Conservation (phyloP, 805 yeast genomes). For the Saccharomycopsis olivae region DNA sequence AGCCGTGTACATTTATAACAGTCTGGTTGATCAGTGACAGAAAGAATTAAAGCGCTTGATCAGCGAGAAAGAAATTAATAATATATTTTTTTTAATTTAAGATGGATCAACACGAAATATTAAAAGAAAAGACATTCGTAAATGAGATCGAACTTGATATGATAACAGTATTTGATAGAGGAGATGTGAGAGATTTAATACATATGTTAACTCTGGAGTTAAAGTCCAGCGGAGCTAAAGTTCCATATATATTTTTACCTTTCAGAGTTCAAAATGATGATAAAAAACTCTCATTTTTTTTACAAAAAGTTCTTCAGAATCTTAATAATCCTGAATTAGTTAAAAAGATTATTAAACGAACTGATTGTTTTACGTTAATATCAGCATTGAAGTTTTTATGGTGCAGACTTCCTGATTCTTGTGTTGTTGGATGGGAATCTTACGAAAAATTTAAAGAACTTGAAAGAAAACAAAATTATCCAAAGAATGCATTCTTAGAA, state of each 20-base stretch:
- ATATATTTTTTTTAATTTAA: background rate
- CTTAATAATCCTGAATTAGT: conserved; percentile 22
- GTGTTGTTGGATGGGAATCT: conserved; percentile 79
- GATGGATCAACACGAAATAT: conserved; percentile 1
- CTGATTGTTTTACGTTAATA: conserved; percentile 63
- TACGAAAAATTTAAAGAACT: conserved; percentile 57
- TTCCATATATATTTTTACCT: conserved; percentile 68
- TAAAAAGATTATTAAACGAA: conserved; percentile 33
- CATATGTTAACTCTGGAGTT: conserved; percentile 65
- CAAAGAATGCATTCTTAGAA: conserved; percentile 63
- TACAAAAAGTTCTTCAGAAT: conserved; percentile 39
- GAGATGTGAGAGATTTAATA: conserved; percentile 54
- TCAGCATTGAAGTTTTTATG: conserved; percentile 74
- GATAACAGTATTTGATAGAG: conserved; percentile 42
- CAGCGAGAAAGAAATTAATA: background rate
- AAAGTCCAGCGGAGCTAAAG: conserved; percentile 56
- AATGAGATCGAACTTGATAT: conserved; percentile 17
- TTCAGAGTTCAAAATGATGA: conserved; percentile 64
- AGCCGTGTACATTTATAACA: too few relatives aligned
- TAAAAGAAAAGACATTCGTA: conserved; percentile 15
- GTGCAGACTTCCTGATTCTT: conserved; percentile 73
- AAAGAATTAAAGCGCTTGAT: too few relatives aligned
- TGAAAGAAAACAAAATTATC: conserved; percentile 57
- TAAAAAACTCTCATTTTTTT: conserved; percentile 43
- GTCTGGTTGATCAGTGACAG: too few relatives aligned